These are phyloP conservation scores for Camillea tinctor DNA, from an alignment of 2,329 filamentous ascomycete species.

Conservation along the genomic window DNA sequence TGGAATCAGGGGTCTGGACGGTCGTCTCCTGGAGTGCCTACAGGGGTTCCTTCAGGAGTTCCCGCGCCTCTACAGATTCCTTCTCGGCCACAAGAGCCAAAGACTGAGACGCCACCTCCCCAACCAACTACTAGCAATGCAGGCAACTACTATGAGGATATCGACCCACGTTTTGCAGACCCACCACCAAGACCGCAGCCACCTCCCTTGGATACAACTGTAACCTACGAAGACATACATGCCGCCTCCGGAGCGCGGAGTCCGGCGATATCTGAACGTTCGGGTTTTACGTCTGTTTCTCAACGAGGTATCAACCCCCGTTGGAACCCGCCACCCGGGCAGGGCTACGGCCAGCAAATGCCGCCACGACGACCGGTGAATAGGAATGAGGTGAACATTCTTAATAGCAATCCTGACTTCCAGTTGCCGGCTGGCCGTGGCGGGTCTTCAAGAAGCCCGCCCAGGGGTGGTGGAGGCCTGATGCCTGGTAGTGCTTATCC, in stretches of 20 bases:
- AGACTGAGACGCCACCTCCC: slow-evolving; percentile 35
- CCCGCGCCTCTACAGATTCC: slow-evolving; percentile 45
- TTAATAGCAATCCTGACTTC: slow-evolving; percentile 85
- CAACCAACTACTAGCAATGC: slow-evolving; percentile 24
- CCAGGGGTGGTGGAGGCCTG: slow-evolving; percentile 41
- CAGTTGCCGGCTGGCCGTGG: slow-evolving; percentile 56
- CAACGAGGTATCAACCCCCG: slow-evolving; percentile 86
- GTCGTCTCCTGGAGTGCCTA: slow-evolving; percentile 38
- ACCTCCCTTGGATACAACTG: slow-evolving; percentile 31
- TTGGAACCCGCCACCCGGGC: slow-evolving; percentile 65
- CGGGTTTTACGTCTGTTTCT: slow-evolving; percentile 85
- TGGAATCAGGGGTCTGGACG: slow-evolving; percentile 52
- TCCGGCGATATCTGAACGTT: slow-evolving; percentile 75
- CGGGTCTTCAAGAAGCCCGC: slow-evolving; percentile 14
- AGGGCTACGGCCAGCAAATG: slow-evolving; percentile 42
- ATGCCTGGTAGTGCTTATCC: slow-evolving; percentile 56
- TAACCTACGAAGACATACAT: slow-evolving; percentile 63
- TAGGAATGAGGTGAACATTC: slow-evolving; percentile 67
- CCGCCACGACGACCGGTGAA: slow-evolving; percentile 46
- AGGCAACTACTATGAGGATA: slow-evolving; percentile 81
- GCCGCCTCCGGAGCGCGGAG: slow-evolving; percentile 59
- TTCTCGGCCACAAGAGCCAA: slow-evolving; percentile 36
- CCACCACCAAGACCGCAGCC: slow-evolving; percentile 24
- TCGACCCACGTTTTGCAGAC: slow-evolving; percentile 81
- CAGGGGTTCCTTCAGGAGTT: slow-evolving; percentile 13